A percentile compares a stretch with the other conserved stretches of the same genome.
Evolutionary conservation across 2,329 filamentous ascomycete species (phyloP).

Genomic region (Aspergillus quadricinctus): DNA sequence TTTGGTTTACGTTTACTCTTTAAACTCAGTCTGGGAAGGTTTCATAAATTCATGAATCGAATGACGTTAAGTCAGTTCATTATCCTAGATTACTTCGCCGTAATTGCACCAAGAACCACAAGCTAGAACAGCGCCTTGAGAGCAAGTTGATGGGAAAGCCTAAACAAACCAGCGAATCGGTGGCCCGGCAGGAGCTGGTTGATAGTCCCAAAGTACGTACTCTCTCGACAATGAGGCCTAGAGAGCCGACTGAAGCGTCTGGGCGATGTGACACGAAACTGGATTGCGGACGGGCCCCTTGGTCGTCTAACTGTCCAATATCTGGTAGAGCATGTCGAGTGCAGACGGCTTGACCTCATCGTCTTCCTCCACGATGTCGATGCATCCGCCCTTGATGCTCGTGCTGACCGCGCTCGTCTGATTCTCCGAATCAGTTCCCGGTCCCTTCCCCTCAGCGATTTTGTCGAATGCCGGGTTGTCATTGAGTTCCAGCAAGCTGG

Average conservation of each 20-base stretch:
- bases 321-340: slow-evolving; percentile 20
- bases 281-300: background rate
- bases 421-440: background rate
- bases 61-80: background rate
- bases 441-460: background rate
- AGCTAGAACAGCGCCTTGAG: background rate
- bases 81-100: background rate
- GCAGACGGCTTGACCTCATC: slow-evolving; percentile 20
- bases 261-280: background rate
- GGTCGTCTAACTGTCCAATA: slow-evolving; percentile 13
- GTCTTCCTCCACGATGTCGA: slow-evolving; percentile 22
- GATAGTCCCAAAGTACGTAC: background rate
- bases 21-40: background rate
- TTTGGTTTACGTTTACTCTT: background rate
- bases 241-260: background rate
- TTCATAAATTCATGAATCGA: background rate
- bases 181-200: background rate
- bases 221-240: background rate
- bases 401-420: background rate
- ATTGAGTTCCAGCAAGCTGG: slow-evolving; percentile 14
- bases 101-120: background rate
- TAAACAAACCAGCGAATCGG: background rate
- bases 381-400: background rate
- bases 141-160: background rate
- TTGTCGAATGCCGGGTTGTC: background rate